Evolutionary conservation across 768 basidiomycete genomes (phyloP).

Genomic region (Agaricus sinodeliciosus): DNA sequence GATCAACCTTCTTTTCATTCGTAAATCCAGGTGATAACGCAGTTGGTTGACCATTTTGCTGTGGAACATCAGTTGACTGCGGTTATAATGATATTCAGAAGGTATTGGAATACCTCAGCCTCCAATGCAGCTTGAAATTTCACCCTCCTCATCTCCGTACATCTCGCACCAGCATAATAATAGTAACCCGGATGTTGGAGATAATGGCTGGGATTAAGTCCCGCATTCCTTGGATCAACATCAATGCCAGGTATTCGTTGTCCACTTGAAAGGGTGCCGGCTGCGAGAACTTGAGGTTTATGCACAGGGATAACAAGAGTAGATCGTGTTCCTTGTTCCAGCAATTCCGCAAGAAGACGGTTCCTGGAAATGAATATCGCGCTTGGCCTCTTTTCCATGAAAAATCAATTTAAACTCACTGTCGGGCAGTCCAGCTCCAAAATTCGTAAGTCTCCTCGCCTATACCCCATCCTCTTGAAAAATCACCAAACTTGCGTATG

Average conservation of each 20-base stretch:
- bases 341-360: slow-evolving; percentile 83
- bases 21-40: slow-evolving; percentile 61
- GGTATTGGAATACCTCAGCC: slow-evolving; percentile 37
- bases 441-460: slow-evolving; percentile 96
- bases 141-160: slow-evolving; percentile 69
- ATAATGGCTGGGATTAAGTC: slow-evolving; percentile 74
- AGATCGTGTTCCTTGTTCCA: slow-evolving; percentile 72
- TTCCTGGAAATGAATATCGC: slow-evolving; percentile 43
- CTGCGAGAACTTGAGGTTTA: slow-evolving; percentile 31
- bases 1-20: slow-evolving; percentile 93
- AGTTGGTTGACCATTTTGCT: slow-evolving; percentile 15
- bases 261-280: slow-evolving; percentile 15
- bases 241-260: slow-evolving; percentile 41
- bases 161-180: slow-evolving; percentile 83
- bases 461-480: slow-evolving; percentile 90
- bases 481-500: slow-evolving; percentile 76
- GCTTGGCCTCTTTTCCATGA: neutral
- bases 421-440: slow-evolving; percentile 94
- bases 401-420: slow-evolving; percentile 43
- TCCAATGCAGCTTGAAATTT: slow-evolving; percentile 57
- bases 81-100: neutral
- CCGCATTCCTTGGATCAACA: slow-evolving; percentile 46
- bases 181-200: slow-evolving; percentile 92
- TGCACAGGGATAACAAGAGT: slow-evolving; percentile 58
- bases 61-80: slow-evolving; percentile 13